Evolutionary conservation across 345 rosid genomes (phyloP), one percentile per base, ranked within the genome.

Genomic region (Excoecaria agallocha): DNA sequence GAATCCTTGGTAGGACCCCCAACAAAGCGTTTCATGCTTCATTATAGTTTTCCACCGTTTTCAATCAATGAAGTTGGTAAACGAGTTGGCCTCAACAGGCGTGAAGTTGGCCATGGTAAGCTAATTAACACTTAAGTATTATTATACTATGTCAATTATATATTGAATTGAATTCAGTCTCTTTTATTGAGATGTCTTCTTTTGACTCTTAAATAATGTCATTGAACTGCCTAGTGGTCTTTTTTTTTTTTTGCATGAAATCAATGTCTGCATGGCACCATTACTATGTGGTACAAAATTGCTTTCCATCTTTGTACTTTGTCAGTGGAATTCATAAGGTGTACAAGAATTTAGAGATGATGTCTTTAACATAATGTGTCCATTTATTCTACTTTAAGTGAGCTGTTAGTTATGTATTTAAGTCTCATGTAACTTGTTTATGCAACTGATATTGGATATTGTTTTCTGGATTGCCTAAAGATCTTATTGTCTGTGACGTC

Each of bases 101-200:
- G 99, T 81, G 98, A 95, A 91, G 98, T 95, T 79, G 98, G 99
- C 63, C 99, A 95, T 81, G 98, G 98, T 91, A 88, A 74, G 54
- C 48, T 77, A 64, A 51, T 71, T 46, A 72, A 39, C 64, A 22
- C 57, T 72, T 78, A 35, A 38, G 12, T 55, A 61, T 35, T 71
- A 55, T 51, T 58, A 17, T 64, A 22, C 16, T 25, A 19, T 64
- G 11, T 70, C 15, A 7, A 46, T 69, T 11, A 46, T 22, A 45
- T 65, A 30, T 65, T 55, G 52, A 20, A 65, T 45, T 49, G 20
- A 54, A 8, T 51, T 6, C 25, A 60, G 49, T 50, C 69, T 56
- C 41, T 16, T 52, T 30, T 59, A 35, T 30, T 50, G 39, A 45
- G 38, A 13, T 17, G 20, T 43, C 48, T 57, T 19, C 24, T 73